Evolutionary conservation across 129 eudicot genomes (phyloP), one percentile per base, ranked within the genome.

Genomic region (Lactuca saligna): DNA sequence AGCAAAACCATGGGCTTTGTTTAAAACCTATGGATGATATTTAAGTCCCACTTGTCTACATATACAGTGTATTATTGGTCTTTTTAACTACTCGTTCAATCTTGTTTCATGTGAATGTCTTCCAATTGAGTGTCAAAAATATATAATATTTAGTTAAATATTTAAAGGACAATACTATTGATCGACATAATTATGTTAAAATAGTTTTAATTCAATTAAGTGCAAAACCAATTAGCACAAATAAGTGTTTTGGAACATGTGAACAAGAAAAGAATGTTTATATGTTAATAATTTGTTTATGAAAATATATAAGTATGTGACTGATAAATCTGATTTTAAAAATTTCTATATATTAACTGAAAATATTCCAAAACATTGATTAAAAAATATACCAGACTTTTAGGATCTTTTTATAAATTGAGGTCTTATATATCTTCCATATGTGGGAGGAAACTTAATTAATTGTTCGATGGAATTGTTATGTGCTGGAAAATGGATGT

Each of bases 1-100:
- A 46, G 51, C 51, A 46, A 46, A 46, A 46, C 51, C 51, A 46
- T 46, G 51, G 51, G 51, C 51, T 46, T 46, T 46, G 51, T 46
- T 46, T 12, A 46, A 46, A 46, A 46, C 51, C 51, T 12, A 3
- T 46, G 51, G 51, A 46, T 46, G 51, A 46, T 46, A 46, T 46
- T 46, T 46, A 10, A 46, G 51, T 46, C 51, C 51, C 51, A 46
- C 51, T 46, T 46, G 51, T 46, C 51, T 10, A 12, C 51, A 46
- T 11, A 46, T 46, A 46, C 51, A 12, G 4, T 46, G 51, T 46
- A 46, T 12, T 46, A 46, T 46, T 46, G 51, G 51, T 46, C 15
- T 46, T 3, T 46, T 12, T 10, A 8, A 46, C 44, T 5, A 46
- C 51, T 12, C 13, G 51, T 46, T 12, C 15, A 46, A 12, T 46